phyloP scores from a whole-genome alignment of 2,329 filamentous ascomycete species.

The Aureobasidium melanogenum region DNA sequence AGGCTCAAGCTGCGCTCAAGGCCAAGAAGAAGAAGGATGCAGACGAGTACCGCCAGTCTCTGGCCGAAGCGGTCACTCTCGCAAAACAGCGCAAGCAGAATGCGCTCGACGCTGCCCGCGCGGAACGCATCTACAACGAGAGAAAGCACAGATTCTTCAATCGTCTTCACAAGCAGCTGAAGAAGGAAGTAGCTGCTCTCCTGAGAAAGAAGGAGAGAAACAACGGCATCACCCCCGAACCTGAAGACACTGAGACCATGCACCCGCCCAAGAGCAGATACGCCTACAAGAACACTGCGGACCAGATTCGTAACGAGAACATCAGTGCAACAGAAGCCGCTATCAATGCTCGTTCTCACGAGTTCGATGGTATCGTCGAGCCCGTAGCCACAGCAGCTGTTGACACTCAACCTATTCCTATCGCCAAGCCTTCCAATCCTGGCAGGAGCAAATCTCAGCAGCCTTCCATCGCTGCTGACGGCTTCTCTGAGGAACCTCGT shows the following conservation, averaged over 20 bases:
- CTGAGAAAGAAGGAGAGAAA: neutral
- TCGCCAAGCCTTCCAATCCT: neutral
- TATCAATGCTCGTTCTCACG: neutral
- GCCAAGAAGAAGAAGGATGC: neutral
- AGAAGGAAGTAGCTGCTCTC: slow-evolving; percentile 12
- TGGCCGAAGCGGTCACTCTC: neutral
- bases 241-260: neutral
- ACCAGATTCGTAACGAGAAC: neutral
- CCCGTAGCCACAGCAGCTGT: neutral
- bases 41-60: neutral
- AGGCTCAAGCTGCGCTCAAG: neutral
- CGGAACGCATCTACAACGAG: neutral
- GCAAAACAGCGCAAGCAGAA: slow-evolving; percentile 7
- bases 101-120: neutral
- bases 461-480: neutral
- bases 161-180: neutral
- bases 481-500: slow-evolving; percentile 13
- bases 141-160: slow-evolving; percentile 3
- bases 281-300: neutral
- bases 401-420: neutral
- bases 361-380: neutral
- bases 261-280: neutral
- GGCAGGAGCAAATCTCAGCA: neutral
- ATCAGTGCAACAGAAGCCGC: neutral
- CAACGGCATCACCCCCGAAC: neutral